phyloP scores from a whole-genome alignment of 1,139 yeast genomes.

The Scheffersomyces illinoinensis region DNA sequence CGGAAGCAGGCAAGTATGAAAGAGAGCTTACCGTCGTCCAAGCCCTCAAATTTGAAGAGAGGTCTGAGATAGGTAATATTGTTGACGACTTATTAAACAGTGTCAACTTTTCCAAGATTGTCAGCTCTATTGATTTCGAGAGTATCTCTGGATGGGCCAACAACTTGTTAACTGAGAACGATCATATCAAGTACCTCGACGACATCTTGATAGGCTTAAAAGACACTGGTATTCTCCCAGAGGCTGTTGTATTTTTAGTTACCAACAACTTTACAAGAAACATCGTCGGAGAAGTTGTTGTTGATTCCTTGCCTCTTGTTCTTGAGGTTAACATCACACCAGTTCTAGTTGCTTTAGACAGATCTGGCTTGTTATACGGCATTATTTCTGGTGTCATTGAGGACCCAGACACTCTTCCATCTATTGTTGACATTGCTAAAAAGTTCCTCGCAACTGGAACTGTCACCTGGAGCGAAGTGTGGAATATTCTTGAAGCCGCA shows the following conservation, averaged over 20 bases:
- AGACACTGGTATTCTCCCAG: constrained; percentile 27
- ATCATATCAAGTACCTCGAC: constrained; percentile 27
- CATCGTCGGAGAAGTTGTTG: constrained; percentile 19
- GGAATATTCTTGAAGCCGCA: background rate
- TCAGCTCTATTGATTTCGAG: constrained; percentile 25
- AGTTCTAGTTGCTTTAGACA: constrained; percentile 34
- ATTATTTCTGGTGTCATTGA: constrained; percentile 27
- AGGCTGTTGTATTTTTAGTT: constrained; percentile 24
- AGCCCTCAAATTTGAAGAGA: background rate
- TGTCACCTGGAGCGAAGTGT: constrained; percentile 9
- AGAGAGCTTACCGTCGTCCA: constrained; percentile 17
- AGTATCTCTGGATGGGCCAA: constrained; percentile 34
- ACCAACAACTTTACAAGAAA: constrained; percentile 26
- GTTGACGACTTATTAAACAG: constrained; percentile 9
- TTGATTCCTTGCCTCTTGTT: constrained; percentile 17
- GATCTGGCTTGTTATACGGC: constrained; percentile 35
- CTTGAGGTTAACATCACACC: constrained; percentile 26
- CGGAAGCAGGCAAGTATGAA: constrained; percentile 15
- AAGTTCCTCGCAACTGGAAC: constrained; percentile 22
- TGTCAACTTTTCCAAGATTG: constrained; percentile 20
- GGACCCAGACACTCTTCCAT: constrained; percentile 29
- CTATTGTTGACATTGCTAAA: constrained; percentile 23
- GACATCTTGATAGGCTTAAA: constrained; percentile 25
- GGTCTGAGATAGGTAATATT: constrained; percentile 7
- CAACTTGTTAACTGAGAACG: constrained; percentile 23